phyloP scores from a whole-genome alignment of 345 rosid species.

The Psidium friedrichsthalianum region DNA sequence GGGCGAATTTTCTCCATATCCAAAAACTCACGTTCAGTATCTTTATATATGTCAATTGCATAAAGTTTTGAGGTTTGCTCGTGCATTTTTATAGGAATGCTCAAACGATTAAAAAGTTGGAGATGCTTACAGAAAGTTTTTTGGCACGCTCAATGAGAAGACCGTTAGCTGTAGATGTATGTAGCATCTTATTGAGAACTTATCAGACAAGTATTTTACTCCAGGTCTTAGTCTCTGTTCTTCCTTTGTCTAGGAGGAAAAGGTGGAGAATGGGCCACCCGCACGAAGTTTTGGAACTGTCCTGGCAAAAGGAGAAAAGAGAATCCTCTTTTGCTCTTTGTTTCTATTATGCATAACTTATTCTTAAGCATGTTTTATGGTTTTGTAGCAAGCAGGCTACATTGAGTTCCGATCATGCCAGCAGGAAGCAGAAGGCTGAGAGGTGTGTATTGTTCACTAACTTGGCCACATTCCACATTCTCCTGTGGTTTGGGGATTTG shows the following conservation, averaged over 20 bases:
- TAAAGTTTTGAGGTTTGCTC: background rate
- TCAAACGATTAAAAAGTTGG: constrained; percentile 64
- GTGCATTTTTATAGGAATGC: constrained; percentile 35
- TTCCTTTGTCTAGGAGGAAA: constrained; percentile 25
- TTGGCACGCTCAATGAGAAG: constrained; percentile 57
- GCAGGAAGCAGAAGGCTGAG: constrained; percentile 35
- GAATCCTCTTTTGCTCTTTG: constrained; percentile 15
- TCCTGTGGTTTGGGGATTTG: background rate
- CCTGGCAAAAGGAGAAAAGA: constrained; percentile 42
- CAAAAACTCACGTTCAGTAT: background rate
- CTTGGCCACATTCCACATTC: background rate
- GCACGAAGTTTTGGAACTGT: constrained; percentile 75
- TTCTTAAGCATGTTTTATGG: background rate
- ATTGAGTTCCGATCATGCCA: constrained; percentile 26
- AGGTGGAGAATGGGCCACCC: constrained; percentile 37
- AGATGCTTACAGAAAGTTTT: constrained; percentile 70
- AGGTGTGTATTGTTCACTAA: constrained; percentile 24
- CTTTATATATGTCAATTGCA: background rate
- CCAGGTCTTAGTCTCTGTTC: background rate
- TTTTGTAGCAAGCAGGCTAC: constrained; percentile 34
- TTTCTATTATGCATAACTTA: background rate
- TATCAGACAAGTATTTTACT: background rate
- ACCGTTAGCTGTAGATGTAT: constrained; percentile 38
- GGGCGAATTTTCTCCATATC: background rate
- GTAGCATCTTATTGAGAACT: background rate